A percentile compares a stretch with the other conserved stretches of the same genome.
These are phyloP conservation scores for Rubia occidens DNA, from an alignment of 305 asterid genomes.

Conservation along the genomic window DNA sequence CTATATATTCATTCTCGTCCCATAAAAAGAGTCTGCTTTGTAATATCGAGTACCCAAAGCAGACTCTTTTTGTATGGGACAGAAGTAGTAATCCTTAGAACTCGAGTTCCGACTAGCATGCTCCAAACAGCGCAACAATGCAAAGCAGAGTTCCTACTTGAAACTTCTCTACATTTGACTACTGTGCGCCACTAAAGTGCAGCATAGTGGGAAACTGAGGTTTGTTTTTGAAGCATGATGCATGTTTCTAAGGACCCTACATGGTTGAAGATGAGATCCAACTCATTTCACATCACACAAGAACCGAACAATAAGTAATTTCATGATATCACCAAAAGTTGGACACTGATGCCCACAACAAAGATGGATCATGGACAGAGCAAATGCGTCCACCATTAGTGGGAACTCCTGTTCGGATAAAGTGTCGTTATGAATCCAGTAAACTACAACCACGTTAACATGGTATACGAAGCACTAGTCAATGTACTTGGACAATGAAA, in stretches of 20 bases:
- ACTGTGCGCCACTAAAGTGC: conserved; percentile 7
- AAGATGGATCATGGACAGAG: conserved; percentile 2
- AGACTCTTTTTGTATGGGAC: background rate
- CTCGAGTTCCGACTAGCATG: conserved; percentile 7
- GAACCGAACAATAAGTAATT: conserved; percentile 3
- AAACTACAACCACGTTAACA: conserved; percentile 4
- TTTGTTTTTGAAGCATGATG: conserved; percentile 11
- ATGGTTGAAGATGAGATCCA: conserved; percentile 10
- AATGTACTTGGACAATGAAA: background rate
- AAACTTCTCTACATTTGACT: conserved; percentile 17
- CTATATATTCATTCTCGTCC: background rate
- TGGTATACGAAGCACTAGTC: background rate
- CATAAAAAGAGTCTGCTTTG: too few relatives aligned
- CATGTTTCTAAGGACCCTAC: conserved; percentile 8
- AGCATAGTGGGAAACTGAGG: conserved; percentile 16
- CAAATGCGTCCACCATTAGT: conserved; percentile 10
- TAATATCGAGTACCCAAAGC: too few relatives aligned
- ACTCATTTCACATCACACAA: conserved; percentile 6
- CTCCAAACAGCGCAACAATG: conserved; percentile 8
- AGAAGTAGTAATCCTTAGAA: background rate
- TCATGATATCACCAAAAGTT: conserved; percentile 12
- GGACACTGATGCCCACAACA: conserved; percentile 14
- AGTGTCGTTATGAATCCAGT: conserved; percentile 2
- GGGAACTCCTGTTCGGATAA: conserved; percentile 15
- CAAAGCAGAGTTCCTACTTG: background rate